Evolutionary conservation across 805 yeast species (phyloP).

Genomic region (Scheffersomyces lignosus): DNA sequence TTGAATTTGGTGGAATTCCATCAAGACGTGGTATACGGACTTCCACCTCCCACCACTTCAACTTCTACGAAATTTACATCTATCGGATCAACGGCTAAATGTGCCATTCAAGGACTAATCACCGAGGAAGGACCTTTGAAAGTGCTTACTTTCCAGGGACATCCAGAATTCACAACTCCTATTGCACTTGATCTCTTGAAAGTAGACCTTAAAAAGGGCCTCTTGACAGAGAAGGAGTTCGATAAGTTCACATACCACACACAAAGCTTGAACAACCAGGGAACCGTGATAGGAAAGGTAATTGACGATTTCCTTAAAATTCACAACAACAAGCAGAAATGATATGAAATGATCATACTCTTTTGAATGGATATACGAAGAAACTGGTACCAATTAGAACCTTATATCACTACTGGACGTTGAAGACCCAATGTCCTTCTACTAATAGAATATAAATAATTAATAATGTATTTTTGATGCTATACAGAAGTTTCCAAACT

Average conservation of each 20-base stretch:
- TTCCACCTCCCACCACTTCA: slow-evolving; percentile 37
- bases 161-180: slow-evolving; percentile 70
- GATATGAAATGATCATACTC: not conserved
- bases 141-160: slow-evolving; percentile 80
- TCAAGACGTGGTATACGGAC: slow-evolving; percentile 37
- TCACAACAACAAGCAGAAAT: not conserved
- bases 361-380: not conserved
- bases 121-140: slow-evolving; percentile 43
- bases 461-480: too few species aligned
- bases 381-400: too few species aligned
- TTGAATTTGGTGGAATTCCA: slow-evolving; percentile 39
- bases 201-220: slow-evolving; percentile 12
- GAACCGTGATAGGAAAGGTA: slow-evolving; percentile 35
- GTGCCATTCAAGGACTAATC: slow-evolving; percentile 67
- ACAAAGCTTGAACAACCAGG: slow-evolving; percentile 38
- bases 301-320: slow-evolving; percentile 31
- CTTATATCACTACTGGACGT: too few species aligned
- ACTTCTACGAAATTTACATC: slow-evolving; percentile 26
- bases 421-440: too few species aligned
- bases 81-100: slow-evolving; percentile 55
- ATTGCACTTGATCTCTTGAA: slow-evolving; percentile 26
- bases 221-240: slow-evolving; percentile 23
- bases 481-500: too few species aligned
- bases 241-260: slow-evolving; percentile 31
- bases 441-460: too few species aligned